phyloP scores from a whole-genome alignment of 1,139 yeast species.

The Fermentozyma sake region DNA sequence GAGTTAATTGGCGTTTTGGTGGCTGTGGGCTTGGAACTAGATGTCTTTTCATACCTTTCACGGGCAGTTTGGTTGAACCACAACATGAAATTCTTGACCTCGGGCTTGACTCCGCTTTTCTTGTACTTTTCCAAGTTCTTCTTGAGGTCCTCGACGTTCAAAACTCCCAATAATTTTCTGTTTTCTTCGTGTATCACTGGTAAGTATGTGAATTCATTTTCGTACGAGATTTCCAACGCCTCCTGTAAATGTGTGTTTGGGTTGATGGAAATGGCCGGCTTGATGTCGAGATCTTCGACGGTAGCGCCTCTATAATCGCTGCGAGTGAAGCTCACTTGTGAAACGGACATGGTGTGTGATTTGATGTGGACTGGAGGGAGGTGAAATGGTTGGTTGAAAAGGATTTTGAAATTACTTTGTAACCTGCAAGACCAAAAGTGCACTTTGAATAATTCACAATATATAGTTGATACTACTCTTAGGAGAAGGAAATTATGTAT shows the following conservation, averaged over 20 bases:
- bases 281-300: constrained; percentile 58
- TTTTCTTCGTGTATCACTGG: constrained; percentile 53
- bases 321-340: constrained; percentile 18
- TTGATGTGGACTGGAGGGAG: no score
- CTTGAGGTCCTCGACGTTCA: constrained; percentile 47
- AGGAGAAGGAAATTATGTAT: no score
- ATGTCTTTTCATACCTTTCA: constrained; percentile 22
- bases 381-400: no score
- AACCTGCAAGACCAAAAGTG: no score
- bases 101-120: constrained; percentile 25
- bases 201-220: constrained; percentile 52
- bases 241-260: constrained; percentile 48
- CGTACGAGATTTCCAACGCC: constrained; percentile 49
- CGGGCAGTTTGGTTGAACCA: constrained; percentile 42
- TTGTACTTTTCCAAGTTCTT: constrained; percentile 17
- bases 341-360: constrained; percentile 1
- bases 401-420: no score
- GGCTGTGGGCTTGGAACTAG: constrained; percentile 7
- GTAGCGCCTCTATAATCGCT: constrained; percentile 51
- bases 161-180: constrained; percentile 51
- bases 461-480: no score
- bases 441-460: no score
- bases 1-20: constrained; percentile 23
- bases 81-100: constrained; percentile 37
- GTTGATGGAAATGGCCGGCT: constrained; percentile 55